A percentile compares a stretch with the other conserved stretches of the same genome.
phyloP scores from a whole-genome alignment of 192 early-diverging fungal species.

The Coemansia sp. region DNA sequence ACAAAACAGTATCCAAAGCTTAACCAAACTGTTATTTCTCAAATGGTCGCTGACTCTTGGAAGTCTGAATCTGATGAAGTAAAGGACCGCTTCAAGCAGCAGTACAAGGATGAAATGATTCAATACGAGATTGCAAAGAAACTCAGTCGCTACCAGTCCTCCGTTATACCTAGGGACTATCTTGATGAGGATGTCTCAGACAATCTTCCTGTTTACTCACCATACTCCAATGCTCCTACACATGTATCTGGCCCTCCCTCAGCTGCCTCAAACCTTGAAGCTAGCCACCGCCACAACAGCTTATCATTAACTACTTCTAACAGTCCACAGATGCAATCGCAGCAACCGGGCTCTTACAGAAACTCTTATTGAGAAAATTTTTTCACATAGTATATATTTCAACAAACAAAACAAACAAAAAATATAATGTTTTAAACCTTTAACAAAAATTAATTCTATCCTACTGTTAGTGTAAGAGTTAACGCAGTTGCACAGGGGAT shows the following conservation, averaged over 20 bases:
- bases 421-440: too few relatives aligned
- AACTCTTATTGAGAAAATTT: neutral
- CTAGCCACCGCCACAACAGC: neutral
- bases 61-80: constrained; percentile 44
- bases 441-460: neutral
- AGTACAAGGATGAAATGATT: constrained; percentile 49
- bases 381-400: neutral
- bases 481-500: neutral
- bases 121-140: constrained; percentile 53
- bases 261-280: neutral
- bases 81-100: constrained; percentile 38
- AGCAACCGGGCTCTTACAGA: neutral
- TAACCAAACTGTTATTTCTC: constrained; percentile 57
- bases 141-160: constrained; percentile 12
- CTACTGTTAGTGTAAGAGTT: neutral
- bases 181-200: neutral
- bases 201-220: neutral
- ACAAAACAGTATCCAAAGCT: constrained; percentile 42
- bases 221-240: neutral
- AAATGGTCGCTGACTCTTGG: constrained; percentile 58
- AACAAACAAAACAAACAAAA: neutral
- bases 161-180: neutral
- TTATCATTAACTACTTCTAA: neutral
- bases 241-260: neutral
- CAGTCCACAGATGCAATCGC: neutral